Percentiles rank a stretch among this genome's conserved stretches.
Evolutionary conservation across 2,329 filamentous ascomycete species (phyloP).

Genomic region (Pyrenophora tritici-repentis): DNA sequence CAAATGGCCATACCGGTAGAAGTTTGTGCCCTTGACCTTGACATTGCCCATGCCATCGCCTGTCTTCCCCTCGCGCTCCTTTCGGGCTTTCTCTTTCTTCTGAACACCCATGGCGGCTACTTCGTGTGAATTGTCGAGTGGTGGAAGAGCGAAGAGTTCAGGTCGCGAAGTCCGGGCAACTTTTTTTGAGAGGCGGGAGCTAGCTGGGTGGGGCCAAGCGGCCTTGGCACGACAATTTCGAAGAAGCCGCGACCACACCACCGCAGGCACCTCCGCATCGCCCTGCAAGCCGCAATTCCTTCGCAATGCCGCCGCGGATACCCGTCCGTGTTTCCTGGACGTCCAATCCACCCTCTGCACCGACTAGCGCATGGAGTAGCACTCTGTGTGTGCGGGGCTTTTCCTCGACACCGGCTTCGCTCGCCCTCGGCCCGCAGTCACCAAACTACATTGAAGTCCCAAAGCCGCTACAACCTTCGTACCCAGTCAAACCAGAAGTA

Average conservation of each 20-base stretch:
- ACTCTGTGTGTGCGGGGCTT: slow-evolving; percentile 43
- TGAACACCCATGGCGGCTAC: slow-evolving; percentile 73
- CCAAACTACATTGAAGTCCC: slow-evolving; percentile 86
- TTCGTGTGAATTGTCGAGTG: slow-evolving; percentile 9
- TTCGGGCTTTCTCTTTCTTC: slow-evolving; percentile 88
- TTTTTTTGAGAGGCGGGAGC: slow-evolving; percentile 26
- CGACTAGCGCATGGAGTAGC: slow-evolving; percentile 20
- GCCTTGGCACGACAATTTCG: slow-evolving; percentile 36
- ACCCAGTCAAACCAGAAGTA: slow-evolving; percentile 54
- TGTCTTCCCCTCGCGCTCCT: slow-evolving; percentile 81
- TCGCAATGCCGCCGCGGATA: slow-evolving; percentile 50
- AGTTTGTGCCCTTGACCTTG: slow-evolving; percentile 95
- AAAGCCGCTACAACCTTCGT: slow-evolving; percentile 71
- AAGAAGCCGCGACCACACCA: slow-evolving; percentile 18
- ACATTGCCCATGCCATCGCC: slow-evolving; percentile 90
- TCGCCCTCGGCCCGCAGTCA: slow-evolving; percentile 76
- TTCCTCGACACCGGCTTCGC: slow-evolving; percentile 51
- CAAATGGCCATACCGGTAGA: slow-evolving; percentile 64
- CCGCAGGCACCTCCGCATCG: slow-evolving; percentile 19
- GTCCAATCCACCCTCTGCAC: slow-evolving; percentile 12
- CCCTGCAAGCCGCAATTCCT: slow-evolving; percentile 5
- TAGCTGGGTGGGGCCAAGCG: slow-evolving; percentile 15
- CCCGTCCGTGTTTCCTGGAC: slow-evolving; percentile 46
- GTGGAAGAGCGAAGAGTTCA: slow-evolving; percentile 19
- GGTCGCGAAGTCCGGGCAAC: slow-evolving; percentile 19